These are phyloP conservation scores for Rhizopus stolonifer DNA, from an alignment of 371 early-diverging fungal genomes.

Conservation along the genomic window DNA sequence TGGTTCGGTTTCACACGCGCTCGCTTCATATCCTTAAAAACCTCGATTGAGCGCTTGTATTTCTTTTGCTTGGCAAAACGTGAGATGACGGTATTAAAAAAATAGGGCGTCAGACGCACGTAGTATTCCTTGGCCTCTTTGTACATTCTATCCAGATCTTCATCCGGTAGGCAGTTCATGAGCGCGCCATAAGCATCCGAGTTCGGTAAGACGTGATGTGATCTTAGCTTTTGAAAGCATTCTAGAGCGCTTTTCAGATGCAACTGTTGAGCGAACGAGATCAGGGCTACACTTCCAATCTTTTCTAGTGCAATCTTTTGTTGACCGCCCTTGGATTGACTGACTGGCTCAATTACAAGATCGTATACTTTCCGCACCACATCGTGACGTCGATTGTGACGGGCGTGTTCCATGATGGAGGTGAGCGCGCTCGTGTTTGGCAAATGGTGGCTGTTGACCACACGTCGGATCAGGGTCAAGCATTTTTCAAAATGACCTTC, in stretches of 20 bases:
- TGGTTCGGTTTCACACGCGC: slow-evolving; percentile 44
- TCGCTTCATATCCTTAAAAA: slow-evolving; percentile 54
- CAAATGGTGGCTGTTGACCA: not conserved
- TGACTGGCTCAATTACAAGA: too few relatives aligned
- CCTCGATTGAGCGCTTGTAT: slow-evolving; percentile 42
- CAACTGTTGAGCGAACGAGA: not conserved
- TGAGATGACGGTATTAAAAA: slow-evolving; percentile 58
- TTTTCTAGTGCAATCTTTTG: not conserved
- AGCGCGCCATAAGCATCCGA: not conserved
- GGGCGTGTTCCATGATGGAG: not conserved
- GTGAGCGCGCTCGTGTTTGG: not conserved
- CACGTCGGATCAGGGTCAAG: not conserved
- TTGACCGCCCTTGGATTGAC: too few relatives aligned
- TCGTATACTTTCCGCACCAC: slow-evolving; percentile 41
- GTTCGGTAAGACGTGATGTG: not conserved
- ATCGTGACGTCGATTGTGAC: not conserved
- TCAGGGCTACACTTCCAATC: not conserved
- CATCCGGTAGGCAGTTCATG: not conserved
- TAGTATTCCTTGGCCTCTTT: not conserved
- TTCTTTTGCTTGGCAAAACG: slow-evolving; percentile 53
- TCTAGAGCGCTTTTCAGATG: not conserved
- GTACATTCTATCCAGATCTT: not conserved
- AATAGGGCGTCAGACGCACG: slow-evolving; percentile 20
- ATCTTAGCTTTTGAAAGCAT: not conserved
- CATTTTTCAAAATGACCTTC: not conserved